phyloP scores from a whole-genome alignment of 768 basidiomycete species.

The Tricholoma furcatifolium region DNA sequence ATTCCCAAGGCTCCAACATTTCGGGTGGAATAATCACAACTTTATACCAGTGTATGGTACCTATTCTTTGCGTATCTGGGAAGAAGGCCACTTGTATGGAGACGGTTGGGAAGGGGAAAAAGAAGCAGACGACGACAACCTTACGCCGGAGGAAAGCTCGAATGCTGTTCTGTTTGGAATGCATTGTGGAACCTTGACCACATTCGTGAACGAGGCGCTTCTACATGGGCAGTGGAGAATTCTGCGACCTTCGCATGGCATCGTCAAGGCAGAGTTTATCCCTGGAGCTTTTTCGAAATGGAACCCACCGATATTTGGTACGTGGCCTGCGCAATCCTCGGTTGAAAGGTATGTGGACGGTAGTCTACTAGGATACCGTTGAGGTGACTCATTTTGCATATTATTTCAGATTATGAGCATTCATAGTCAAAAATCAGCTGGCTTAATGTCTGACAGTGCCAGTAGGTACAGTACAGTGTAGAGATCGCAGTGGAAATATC shows the following conservation, averaged over 20 bases:
- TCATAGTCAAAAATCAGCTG: too few species aligned
- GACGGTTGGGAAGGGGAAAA: neutral
- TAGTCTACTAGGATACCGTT: too few species aligned
- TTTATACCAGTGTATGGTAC: neutral
- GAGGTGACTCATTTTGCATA: too few species aligned
- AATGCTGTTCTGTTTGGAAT: neutral
- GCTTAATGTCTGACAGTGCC: too few species aligned
- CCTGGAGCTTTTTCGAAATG: too few species aligned
- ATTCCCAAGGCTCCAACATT: neutral
- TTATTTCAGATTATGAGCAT: too few species aligned
- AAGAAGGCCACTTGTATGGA: neutral
- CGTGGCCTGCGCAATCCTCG: too few species aligned
- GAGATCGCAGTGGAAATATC: too few species aligned
- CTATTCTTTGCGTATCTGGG: neutral
- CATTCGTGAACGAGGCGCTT: neutral
- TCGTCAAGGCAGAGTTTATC: neutral
- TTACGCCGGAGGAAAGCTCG: neutral
- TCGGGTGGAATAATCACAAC: conserved; percentile 4
- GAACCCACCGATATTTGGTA: too few species aligned
- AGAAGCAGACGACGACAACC: neutral
- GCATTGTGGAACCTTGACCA: neutral
- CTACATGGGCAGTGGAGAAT: neutral
- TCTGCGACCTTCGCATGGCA: neutral
- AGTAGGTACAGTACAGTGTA: too few species aligned
- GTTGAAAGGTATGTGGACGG: too few species aligned